A percentile compares a stretch with the other conserved stretches of the same genome.
Conservation (phyloP, 345 rosid species). For the Gossypium arboreum region DNA sequence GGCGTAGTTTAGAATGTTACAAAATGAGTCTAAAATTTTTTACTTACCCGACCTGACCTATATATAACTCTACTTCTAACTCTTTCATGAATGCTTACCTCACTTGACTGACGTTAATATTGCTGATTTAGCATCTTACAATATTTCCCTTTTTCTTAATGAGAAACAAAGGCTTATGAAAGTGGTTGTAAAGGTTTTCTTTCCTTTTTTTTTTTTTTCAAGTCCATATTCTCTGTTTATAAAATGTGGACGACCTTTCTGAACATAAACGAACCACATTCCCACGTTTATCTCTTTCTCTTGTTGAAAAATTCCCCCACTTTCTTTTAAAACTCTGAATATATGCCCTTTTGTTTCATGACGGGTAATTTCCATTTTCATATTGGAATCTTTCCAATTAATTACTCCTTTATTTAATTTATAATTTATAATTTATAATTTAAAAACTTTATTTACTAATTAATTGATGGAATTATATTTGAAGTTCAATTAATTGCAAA, state of each 20-base stretch:
- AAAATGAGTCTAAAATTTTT: too few relatives aligned
- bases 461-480: not conserved
- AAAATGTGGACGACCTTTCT: not conserved
- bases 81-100: not conserved
- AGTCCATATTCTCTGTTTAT: not conserved
- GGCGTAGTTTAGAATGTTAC: accelerated
- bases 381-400: not conserved
- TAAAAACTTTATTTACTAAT: not conserved
- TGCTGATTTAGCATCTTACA: not conserved
- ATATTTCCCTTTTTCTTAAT: not conserved
- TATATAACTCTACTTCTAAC: too few relatives aligned
- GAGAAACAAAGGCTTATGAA: not conserved
- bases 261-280: not conserved
- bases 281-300: not conserved
- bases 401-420: not conserved
- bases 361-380: not conserved
- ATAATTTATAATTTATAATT: too few relatives aligned
- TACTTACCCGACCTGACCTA: too few relatives aligned
- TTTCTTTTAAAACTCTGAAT: not conserved
- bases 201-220: not conserved
- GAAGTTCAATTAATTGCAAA: too few relatives aligned
- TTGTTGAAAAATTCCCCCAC: not conserved
- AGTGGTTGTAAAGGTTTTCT: not conserved
- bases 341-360: not conserved
- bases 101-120: not conserved